These are phyloP conservation scores for Paraconiothyrium brasiliense DNA, from an alignment of 2,329 filamentous ascomycete species.

Conservation along the genomic window DNA sequence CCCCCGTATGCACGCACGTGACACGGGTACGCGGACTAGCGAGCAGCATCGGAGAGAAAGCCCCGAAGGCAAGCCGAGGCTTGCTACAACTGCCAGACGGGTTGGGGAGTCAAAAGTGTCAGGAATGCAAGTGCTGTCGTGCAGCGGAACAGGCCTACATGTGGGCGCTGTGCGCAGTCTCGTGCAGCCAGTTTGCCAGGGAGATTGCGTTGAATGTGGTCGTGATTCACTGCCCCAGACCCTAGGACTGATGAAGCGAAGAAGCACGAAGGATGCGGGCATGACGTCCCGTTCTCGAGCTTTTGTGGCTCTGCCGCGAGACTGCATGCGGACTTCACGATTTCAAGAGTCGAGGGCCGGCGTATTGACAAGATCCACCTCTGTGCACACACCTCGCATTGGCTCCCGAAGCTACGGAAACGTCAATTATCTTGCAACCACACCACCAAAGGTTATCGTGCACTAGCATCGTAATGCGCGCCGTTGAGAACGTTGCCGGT, in stretches of 20 bases:
- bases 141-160: constrained; percentile 1
- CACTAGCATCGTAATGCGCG: background rate
- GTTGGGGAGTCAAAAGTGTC: constrained; percentile 1
- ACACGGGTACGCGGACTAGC: background rate
- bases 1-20: background rate
- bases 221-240: constrained; percentile 1
- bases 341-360: background rate
- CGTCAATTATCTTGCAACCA: background rate
- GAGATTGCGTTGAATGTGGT: background rate
- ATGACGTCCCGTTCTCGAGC: constrained; percentile 1
- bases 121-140: background rate
- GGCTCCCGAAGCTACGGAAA: background rate
- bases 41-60: background rate
- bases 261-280: constrained; percentile 1
- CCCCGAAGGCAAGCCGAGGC: background rate
- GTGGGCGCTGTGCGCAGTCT: background rate
- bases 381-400: background rate
- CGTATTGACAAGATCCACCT: background rate
- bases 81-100: background rate
- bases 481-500: background rate
- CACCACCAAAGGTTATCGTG: background rate
- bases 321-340: constrained; percentile 1
- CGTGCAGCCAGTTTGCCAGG: constrained; percentile 8
- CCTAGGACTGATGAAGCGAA: background rate
- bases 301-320: background rate